A percentile compares a stretch with the other conserved stretches of the same genome.
Conservation (phyloP, 805 yeast species). For the Candida gorgasii region DNA sequence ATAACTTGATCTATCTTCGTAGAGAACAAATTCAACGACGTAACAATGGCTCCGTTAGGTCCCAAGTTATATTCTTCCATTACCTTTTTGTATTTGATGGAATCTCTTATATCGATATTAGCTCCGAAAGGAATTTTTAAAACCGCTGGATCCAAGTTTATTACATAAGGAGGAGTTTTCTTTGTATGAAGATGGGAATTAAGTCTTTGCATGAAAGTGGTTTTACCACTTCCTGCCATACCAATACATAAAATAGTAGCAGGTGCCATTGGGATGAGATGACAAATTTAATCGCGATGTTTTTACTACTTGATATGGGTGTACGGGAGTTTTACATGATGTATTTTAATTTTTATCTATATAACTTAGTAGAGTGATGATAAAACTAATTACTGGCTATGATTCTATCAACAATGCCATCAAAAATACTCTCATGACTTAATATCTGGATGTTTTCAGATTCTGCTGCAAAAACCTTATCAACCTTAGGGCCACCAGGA, state of each 20-base stretch:
- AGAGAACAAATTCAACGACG: constrained; percentile 86
- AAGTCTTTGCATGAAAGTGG: constrained; percentile 94
- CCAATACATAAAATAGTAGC: constrained; percentile 50
- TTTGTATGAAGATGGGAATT: constrained; percentile 82
- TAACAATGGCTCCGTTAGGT: constrained; percentile 98
- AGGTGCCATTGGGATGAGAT: constrained; percentile 18
- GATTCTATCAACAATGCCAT: constrained; percentile 63
- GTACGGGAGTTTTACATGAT: not conserved
- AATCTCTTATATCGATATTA: constrained; percentile 93
- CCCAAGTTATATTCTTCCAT: constrained; percentile 95
- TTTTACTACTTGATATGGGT: too few species aligned
- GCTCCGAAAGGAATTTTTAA: constrained; percentile 90
- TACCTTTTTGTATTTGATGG: constrained; percentile 91
- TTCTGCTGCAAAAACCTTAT: constrained; percentile 63
- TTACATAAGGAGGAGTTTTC: constrained; percentile 80
- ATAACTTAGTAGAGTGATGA: not conserved
- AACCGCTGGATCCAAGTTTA: constrained; percentile 96
- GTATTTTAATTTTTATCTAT: not conserved
- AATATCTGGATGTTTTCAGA: constrained; percentile 74
- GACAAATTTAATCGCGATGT: too few species aligned
- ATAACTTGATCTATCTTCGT: constrained; percentile 97
- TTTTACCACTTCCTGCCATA: constrained; percentile 79
- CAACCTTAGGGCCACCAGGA: constrained; percentile 65
- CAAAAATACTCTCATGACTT: constrained; percentile 51
- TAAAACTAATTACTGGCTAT: constrained; percentile 2